Percentiles rank a stretch among this genome's conserved stretches.
Conservation (phyloP, 2,329 filamentous ascomycete species). For the Colletotrichum spinosum region DNA sequence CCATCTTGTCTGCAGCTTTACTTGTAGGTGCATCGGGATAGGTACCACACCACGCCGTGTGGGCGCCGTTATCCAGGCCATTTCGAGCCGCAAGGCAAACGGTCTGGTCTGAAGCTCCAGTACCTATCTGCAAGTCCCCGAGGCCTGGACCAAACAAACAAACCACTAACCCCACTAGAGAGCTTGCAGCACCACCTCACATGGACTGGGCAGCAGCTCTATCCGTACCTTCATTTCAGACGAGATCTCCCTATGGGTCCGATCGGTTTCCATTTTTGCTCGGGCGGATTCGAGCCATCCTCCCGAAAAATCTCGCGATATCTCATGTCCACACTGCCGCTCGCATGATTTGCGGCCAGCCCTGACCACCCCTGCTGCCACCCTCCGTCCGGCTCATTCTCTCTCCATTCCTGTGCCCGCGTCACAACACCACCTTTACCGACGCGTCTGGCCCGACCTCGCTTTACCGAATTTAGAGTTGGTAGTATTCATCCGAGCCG, state of each 20-base stretch:
- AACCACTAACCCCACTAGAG: slow-evolving; percentile 11
- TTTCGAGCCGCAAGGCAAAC: slow-evolving; percentile 5
- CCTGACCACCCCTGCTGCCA: slow-evolving; percentile 12
- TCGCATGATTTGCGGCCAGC: slow-evolving; percentile 29
- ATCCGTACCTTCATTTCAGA: not conserved
- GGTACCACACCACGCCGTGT: not conserved
- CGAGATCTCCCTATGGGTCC: slow-evolving; percentile 23
- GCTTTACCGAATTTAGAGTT: not conserved
- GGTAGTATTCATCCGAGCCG: slow-evolving; percentile 7
- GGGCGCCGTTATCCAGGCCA: slow-evolving; percentile 3
- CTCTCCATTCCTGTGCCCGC: slow-evolving; percentile 14
- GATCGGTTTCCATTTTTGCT: slow-evolving; percentile 7
- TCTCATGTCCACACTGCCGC: slow-evolving; percentile 21
- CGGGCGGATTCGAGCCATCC: slow-evolving; percentile 32
- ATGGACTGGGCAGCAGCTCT: no score
- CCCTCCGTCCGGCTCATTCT: slow-evolving; percentile 19
- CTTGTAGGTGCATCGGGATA: no score
- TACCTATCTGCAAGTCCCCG: slow-evolving; percentile 14
- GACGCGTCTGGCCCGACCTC: not conserved
- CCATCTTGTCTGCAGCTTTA: no score
- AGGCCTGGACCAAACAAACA: slow-evolving; percentile 16
- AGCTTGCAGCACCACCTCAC: slow-evolving; percentile 25
- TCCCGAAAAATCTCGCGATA: slow-evolving; percentile 37
- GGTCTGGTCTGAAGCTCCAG: not conserved
- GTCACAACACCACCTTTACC: slow-evolving; percentile 15